Base-by-base conservation (phyloP, 1,284 basidiomycete genomes). In the Naganishia liquefaciens region DNA sequence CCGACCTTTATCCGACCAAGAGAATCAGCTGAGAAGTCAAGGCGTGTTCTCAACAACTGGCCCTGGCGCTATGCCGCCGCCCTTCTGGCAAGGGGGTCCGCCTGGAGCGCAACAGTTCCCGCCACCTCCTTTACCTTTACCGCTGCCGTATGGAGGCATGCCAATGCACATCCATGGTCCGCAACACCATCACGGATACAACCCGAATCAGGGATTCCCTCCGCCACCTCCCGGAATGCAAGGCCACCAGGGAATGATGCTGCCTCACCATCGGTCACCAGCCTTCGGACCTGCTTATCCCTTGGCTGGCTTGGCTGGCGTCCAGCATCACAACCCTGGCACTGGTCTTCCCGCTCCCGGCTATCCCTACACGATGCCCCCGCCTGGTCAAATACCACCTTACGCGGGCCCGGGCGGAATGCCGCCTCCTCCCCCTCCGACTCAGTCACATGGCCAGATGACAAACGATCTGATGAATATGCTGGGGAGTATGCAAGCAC, bases 391-490 rank as follows among this genome's bases (percentile, higher is more conserved):
- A 6, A 5, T 39, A 33, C n/a, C 30, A 15, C 54, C 54, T 13
- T 23, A 13, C 37, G 17, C n/a, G 39, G 52, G 52, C 2, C 33
- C 25, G 11, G 33, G 33, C 33, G 54, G 54, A 4, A 46, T 57
- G 27, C 43, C 54, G 13, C 54, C 54, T 25, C 39, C n/a, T 30
- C 54, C 27, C 30, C 40, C 27, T 3, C 54, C 44, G 21, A n/a
- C 30, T 30, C 52, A 54, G 52, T 21, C 46, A 13, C 33, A 37
- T 13, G 33, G 33, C 33, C 53, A 54, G 28, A 44, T 57, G 54
- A 57, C 54, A 43, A 23, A 57, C 28, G 54, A 57, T 5, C 33
- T 57, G 54, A 57, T 57, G 54, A 47, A 37, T n/a, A 10, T 57
- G 10, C 33, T 57, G 54, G 54, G 54, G 10, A 57, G 39, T 33